phyloP scores from a whole-genome alignment of 768 basidiomycete genomes.

The Cystofilobasidium bisporidii region DNA sequence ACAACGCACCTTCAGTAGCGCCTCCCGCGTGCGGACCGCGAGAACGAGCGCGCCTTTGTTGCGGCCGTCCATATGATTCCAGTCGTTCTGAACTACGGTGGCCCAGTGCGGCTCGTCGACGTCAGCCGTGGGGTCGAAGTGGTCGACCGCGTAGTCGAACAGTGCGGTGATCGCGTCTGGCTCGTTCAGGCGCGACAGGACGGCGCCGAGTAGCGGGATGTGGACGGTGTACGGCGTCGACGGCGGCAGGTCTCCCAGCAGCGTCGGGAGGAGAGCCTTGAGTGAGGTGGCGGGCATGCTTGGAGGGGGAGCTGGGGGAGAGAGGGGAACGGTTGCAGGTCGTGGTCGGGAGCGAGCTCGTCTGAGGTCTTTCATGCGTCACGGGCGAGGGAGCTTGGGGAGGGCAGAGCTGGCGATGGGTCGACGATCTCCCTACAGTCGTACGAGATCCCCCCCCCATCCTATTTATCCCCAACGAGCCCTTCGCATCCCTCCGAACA shows the following conservation, averaged over 20 bases:
- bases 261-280: not conserved
- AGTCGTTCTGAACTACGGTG: not conserved
- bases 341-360: too few species aligned
- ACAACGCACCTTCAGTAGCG: constrained; percentile 19
- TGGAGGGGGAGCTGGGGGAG: not conserved
- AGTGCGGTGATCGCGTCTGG: constrained; percentile 11
- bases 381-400: too few species aligned
- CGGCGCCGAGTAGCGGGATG: constrained; percentile 17
- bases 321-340: too few species aligned
- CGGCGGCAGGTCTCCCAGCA: not conserved
- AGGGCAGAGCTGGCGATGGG: too few species aligned
- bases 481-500: too few species aligned
- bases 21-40: constrained; percentile 12
- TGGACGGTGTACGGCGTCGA: not conserved
- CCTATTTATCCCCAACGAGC: too few species aligned
- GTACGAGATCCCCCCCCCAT: too few species aligned
- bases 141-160: constrained; percentile 8
- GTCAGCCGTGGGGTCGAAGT: not conserved
- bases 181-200: constrained; percentile 22
- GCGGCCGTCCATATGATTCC: not conserved
- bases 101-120: constrained; percentile 1
- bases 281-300: not conserved
- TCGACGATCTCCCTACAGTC: too few species aligned
- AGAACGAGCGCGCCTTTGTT: not conserved
- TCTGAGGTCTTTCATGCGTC: too few species aligned